Evolutionary conservation across 129 eudicot species (phyloP), one percentile per base, ranked within the genome.

Genomic region (Helianthus tuberosus): DNA sequence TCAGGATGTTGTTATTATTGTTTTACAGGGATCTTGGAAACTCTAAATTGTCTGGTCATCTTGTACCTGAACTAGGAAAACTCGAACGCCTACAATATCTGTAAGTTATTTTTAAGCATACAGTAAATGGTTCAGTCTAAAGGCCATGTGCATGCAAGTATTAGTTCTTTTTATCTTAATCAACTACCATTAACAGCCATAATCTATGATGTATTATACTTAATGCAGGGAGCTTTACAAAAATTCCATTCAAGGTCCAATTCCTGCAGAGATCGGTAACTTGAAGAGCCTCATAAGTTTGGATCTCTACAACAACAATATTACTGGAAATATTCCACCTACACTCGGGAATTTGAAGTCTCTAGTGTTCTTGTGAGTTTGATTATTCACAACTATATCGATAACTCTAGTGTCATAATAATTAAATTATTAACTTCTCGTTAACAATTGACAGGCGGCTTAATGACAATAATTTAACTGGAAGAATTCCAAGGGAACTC

Each of bases 41-140:
- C 74, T 88, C 98, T 59, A 93, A 93, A 71, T 82, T 93, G 74
- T 86, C 97, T 29, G 98, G 98, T 64, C 91, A 88, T 78, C 84
- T 93, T 47, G 97, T 90, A 51, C 80, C 96, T 71, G 98, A 93
- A 41, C 96, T 93, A 47, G 98, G 97, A 49, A 86, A 80, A 53
- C 98, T 93, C 57, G 96, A 90, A 73, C 89, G 87, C 69, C 97
- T 93, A 46, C 96, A 93, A 76, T 93, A 93, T 86, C 85, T 93
- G 98, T 93, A 64, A 93, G 96, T 86, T 44, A 49, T 32, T 68
- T 32, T 60, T 57, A 47, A 16, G 44, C 66, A 12, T 59, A 10
- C 16, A 20, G 27, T 36, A n/a, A 62, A 32, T 6, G 1, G 46
- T 35, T 35, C 6, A 0, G 25, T 62, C 25, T 35, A 62, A 12